phyloP scores from a whole-genome alignment of 2,329 filamentous ascomycete species.

The Daldinia eschscholtzii region DNA sequence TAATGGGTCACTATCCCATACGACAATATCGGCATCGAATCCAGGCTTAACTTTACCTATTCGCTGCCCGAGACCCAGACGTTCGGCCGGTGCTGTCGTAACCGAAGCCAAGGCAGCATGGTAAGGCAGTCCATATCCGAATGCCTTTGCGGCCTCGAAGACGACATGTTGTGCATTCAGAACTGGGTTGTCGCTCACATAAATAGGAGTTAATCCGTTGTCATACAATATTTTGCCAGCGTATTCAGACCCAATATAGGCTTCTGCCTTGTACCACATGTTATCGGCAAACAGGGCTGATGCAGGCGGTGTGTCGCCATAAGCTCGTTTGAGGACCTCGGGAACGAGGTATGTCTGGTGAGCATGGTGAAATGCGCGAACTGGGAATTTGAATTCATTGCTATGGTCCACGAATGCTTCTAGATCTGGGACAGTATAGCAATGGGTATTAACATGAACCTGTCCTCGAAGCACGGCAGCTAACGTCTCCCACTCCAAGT shows the following conservation, averaged over 20 bases:
- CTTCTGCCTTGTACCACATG: conserved; percentile 79
- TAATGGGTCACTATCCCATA: conserved; percentile 74
- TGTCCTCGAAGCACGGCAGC: conserved; percentile 74
- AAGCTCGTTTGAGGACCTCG: conserved; percentile 71
- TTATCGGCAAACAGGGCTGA: conserved; percentile 77
- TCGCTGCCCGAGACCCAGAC: conserved; percentile 68
- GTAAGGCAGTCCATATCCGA: conserved; percentile 71
- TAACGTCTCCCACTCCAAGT: conserved; percentile 73
- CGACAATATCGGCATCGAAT: conserved; percentile 71
- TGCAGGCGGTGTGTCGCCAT: conserved; percentile 66
- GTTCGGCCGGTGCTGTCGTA: conserved; percentile 69
- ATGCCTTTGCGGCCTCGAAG: conserved; percentile 72
- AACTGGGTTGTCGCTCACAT: conserved; percentile 79
- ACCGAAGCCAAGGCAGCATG: conserved; percentile 70
- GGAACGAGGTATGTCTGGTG: conserved; percentile 75
- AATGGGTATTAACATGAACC: conserved; percentile 77
- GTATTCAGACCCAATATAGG: conserved; percentile 73
- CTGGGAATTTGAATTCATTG: conserved; percentile 77
- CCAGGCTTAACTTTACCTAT: conserved; percentile 72
- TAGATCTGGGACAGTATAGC: conserved; percentile 77
- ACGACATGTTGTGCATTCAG: conserved; percentile 77
- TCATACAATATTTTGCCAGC: conserved; percentile 76
- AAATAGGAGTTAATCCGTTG: conserved; percentile 73
- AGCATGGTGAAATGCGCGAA: conserved; percentile 78
- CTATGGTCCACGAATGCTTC: conserved; percentile 78